Evolutionary conservation across 805 yeast species (phyloP), one percentile per base, ranked within the genome.

Genomic region (Wickerhamomyces alni): DNA sequence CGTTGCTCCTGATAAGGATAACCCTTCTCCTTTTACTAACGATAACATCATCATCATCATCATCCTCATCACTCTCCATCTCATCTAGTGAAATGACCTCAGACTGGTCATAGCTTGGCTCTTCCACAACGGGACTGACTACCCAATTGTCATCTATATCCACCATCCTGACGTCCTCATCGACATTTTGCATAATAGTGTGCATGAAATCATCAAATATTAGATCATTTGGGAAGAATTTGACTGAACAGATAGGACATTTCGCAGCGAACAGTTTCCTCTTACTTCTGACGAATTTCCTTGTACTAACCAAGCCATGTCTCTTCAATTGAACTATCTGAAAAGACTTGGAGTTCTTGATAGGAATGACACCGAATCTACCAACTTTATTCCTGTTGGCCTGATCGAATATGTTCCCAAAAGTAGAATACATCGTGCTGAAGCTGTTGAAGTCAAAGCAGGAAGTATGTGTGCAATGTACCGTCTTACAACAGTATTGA

Each of bases 161-260:
- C 10, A 48, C 44, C 10, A 21, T 22, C 2, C 38, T 39, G 3
- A 39, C 40, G 4, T 30, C 33, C 2, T 11, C 6, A 1, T 41
- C 39, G 15, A 37, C 40, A 10, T 39, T 30, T 4, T 21, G 9
- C 36, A 51, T 5, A 2, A 51, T 27, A 6, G 35, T 22, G 0
- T 30, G 30, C 47, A 48, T 47, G 36, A 47, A 51, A 32, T 51
- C 55, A 32, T 51, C 55, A 30, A 39, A 43, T 2, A 47, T 37
- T 33, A 51, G 31, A 9, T 49, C 54, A 10, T 39, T 31, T 3
- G 45, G 33, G 3, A 3, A 5, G 29, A 47, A 49, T 12, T 21
- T 18, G 6, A 42, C 21, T 32, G 43, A 35, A 38, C 55, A 51
- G 18, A 51, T 33, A 1, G 55, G 54, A 32, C 55, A 51, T 37